Percentiles rank a stretch among this genome's conserved stretches.
phyloP scores from a whole-genome alignment of 2,329 filamentous ascomycete species.

The Akanthomyces lecanii region DNA sequence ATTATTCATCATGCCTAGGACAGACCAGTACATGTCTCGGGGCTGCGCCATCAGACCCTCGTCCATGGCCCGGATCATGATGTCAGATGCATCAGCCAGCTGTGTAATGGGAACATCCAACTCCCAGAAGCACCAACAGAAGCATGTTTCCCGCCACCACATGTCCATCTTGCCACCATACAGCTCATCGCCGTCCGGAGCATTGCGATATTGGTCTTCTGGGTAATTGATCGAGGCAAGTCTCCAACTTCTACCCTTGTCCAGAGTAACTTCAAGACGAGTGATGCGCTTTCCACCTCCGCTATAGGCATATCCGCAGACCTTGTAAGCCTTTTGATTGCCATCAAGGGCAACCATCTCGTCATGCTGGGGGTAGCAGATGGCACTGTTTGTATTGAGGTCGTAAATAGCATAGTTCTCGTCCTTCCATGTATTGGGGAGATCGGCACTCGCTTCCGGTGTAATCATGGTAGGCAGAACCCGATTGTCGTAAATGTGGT shows the following conservation, averaged over 20 bases:
- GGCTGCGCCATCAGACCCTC: constrained; percentile 83
- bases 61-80: constrained; percentile 84
- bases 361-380: constrained; percentile 74
- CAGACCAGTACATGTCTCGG: constrained; percentile 92
- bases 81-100: constrained; percentile 61
- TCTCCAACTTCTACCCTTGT: constrained; percentile 79
- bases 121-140: constrained; percentile 93
- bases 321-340: constrained; percentile 49
- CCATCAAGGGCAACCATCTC: constrained; percentile 54
- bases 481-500: constrained; percentile 90
- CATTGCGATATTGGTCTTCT: constrained; percentile 74
- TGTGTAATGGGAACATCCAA: constrained; percentile 61
- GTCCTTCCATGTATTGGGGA: constrained; percentile 77
- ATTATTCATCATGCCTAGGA: constrained; percentile 97
- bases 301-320: constrained; percentile 81
- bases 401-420: constrained; percentile 93
- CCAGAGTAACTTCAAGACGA: constrained; percentile 75
- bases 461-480: constrained; percentile 83
- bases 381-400: constrained; percentile 79
- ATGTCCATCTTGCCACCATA: constrained; percentile 77
- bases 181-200: constrained; percentile 55
- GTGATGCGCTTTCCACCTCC: constrained; percentile 80
- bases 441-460: constrained; percentile 71
- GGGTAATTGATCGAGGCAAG: constrained; percentile 61
- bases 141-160: constrained; percentile 73